Evolutionary conservation across 176 grass and related monocot species (phyloP).

Genomic region (Areca catechu): DNA sequence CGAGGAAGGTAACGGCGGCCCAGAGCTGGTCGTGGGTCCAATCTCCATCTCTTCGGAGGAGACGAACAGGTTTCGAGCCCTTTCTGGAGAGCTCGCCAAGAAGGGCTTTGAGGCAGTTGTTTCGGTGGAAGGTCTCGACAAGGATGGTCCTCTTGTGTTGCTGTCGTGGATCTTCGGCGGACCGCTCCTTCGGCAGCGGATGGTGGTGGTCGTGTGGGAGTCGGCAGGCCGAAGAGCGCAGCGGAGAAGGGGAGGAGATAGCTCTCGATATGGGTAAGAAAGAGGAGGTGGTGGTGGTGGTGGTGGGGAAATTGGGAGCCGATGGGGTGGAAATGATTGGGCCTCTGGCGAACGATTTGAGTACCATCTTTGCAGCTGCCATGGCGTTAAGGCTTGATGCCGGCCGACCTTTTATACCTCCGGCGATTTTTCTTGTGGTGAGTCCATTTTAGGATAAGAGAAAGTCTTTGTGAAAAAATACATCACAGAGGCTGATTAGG

Average conservation of each 20-base stretch:
- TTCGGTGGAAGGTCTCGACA: constrained; percentile 16
- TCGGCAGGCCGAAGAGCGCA: background rate
- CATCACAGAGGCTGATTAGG: no score
- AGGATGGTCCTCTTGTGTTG: constrained; percentile 1
- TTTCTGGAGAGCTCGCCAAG: background rate
- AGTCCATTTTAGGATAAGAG: no score
- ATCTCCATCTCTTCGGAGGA: constrained; percentile 11
- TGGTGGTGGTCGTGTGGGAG: background rate
- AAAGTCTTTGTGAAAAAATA: no score
- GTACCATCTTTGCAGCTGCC: no score
- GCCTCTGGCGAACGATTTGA: no score
- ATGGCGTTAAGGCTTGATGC: no score
- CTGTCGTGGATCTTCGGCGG: background rate
- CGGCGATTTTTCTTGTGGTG: no score
- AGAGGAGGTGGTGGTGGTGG: background rate
- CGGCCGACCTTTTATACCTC: no score
- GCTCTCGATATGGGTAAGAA: background rate
- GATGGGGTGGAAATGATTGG: no score
- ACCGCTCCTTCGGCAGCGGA: constrained; percentile 3
- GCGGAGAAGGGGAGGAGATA: background rate
- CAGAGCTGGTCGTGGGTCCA: constrained; percentile 5
- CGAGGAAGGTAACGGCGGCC: constrained; percentile 7
- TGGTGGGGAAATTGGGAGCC: no score
- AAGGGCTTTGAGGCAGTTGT: background rate
- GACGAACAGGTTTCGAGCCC: background rate